Conservation (phyloP, 2,329 filamentous ascomycete species). For the Scedosporium minutisporum region DNA sequence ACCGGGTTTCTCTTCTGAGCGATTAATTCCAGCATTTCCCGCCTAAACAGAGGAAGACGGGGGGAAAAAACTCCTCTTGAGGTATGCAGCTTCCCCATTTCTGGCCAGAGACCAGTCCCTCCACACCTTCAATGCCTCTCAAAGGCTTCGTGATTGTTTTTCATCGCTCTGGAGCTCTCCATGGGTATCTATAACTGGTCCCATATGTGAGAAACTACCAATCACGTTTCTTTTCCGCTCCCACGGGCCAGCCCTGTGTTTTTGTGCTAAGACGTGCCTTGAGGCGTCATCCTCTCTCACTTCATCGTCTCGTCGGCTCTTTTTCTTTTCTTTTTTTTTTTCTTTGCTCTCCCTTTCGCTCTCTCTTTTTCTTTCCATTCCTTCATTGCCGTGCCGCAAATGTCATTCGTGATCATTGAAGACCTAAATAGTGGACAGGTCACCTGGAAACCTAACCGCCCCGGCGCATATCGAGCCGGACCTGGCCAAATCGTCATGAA, state of each 20-base stretch:
- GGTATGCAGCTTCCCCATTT: not conserved
- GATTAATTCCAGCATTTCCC: not conserved
- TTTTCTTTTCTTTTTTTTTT: not conserved
- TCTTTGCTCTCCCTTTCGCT: not conserved
- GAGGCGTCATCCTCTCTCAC: not conserved
- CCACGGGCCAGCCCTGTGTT: not conserved
- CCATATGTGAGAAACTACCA: not conserved
- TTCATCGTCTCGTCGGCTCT: not conserved
- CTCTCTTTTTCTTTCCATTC: not conserved
- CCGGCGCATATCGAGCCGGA: slow-evolving; percentile 24
- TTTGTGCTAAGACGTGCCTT: not conserved
- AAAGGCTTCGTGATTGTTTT: not conserved
- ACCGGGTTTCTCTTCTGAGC: not conserved
- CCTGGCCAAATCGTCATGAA: slow-evolving; percentile 56
- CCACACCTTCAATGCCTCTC: not conserved
- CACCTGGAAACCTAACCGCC: slow-evolving; percentile 28
- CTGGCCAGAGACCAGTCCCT: not conserved
- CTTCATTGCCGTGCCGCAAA: slow-evolving; percentile 8
- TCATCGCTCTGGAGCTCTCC: not conserved
- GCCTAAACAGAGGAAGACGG: no score
- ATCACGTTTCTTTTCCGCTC: not conserved
- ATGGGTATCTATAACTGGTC: not conserved
- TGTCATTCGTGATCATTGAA: slow-evolving; percentile 42
- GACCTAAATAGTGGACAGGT: slow-evolving; percentile 34
- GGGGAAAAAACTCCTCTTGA: no score